These are phyloP conservation scores for Echinosophora koreensis DNA, from an alignment of 306 rosid species.

Conservation along the genomic window DNA sequence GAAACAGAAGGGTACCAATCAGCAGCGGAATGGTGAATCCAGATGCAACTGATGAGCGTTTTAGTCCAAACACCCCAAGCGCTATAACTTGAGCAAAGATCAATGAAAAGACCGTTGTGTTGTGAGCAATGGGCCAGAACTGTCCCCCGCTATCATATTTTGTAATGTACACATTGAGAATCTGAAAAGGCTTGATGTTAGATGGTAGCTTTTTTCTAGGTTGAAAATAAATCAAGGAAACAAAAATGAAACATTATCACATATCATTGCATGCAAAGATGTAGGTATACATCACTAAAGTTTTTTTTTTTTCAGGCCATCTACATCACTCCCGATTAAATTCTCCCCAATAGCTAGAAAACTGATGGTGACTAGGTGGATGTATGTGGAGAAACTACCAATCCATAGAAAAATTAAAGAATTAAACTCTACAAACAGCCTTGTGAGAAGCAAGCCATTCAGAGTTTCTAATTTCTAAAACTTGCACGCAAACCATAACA, in stretches of 20 bases:
- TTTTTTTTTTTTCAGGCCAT: background rate
- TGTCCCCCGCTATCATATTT: conserved; percentile 82
- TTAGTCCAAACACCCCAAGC: conserved; percentile 85
- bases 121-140: conserved; percentile 87
- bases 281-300: background rate
- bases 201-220: conserved; percentile 17
- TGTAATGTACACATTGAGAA: conserved; percentile 78
- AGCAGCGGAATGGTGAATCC: conserved; percentile 90
- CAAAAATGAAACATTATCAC: conserved; percentile 27
- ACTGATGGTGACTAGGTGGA: background rate
- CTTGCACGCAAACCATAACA: conserved; percentile 10
- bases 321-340: background rate
- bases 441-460: conserved; percentile 9
- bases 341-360: conserved; percentile 16
- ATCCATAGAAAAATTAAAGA: background rate
- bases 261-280: conserved; percentile 4
- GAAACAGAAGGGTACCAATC: conserved; percentile 76
- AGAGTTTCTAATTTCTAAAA: conserved; percentile 28
- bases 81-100: conserved; percentile 79
- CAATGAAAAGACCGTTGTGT: conserved; percentile 75
- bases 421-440: conserved; percentile 11
- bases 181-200: conserved; percentile 54
- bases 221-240: conserved; percentile 35
- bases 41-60: conserved; percentile 72
- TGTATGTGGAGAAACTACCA: background rate